Evolutionary conservation across 176 grass and related monocot genomes (phyloP).

Genomic region (Ananas comosus): DNA sequence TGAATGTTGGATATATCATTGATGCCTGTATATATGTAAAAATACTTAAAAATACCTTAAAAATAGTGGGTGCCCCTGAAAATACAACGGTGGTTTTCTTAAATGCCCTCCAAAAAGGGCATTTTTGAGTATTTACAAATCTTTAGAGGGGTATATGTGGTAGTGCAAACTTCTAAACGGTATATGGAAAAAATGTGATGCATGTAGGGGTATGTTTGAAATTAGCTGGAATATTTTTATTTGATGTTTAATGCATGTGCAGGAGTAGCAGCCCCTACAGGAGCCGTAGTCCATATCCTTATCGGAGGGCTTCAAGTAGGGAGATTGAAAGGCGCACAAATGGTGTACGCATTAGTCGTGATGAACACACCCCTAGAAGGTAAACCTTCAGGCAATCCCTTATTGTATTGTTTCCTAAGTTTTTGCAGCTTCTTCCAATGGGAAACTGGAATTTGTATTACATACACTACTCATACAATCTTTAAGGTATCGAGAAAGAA

Average conservation of each 20-base stretch:
- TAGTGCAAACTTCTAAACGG: too few relatives aligned
- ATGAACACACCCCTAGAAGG: slow-evolving; percentile 42
- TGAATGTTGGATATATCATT: too few relatives aligned
- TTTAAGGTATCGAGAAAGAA: slow-evolving; percentile 39
- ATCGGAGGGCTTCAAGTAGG: slow-evolving; percentile 37
- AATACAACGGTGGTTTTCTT: too few relatives aligned
- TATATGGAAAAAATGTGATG: too few relatives aligned
- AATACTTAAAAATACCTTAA: too few relatives aligned
- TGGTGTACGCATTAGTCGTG: slow-evolving; percentile 18
- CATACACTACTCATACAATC: slow-evolving; percentile 6
- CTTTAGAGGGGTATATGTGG: too few relatives aligned
- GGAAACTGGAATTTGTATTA: neutral
- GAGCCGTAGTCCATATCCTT: slow-evolving; percentile 45
- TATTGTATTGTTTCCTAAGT: neutral
- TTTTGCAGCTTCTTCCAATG: neutral
- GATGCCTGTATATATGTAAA: too few relatives aligned
- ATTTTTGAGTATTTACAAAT: too few relatives aligned
- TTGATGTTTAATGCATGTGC: slow-evolving; percentile 3
- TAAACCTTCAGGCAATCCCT: slow-evolving; percentile 14
- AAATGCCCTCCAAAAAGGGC: too few relatives aligned
- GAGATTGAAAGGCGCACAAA: slow-evolving; percentile 40
- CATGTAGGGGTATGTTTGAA: neutral
- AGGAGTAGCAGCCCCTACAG: slow-evolving; percentile 48
- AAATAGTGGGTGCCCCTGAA: too few relatives aligned
- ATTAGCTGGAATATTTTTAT: neutral